Base-by-base conservation (phyloP, 345 rosid genomes). In the Eucalyptus pauciflora region DNA sequence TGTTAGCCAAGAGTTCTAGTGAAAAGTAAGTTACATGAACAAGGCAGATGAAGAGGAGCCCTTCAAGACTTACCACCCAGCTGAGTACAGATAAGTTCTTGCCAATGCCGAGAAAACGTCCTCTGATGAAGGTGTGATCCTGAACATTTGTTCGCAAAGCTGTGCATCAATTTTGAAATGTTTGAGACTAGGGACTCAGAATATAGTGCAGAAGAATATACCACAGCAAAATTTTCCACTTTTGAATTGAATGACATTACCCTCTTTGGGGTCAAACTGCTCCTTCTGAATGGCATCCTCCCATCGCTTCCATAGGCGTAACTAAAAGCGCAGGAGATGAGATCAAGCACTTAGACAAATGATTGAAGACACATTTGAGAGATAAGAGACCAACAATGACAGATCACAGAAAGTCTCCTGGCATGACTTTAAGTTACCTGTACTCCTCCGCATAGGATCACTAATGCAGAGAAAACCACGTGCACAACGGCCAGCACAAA, bases 261-360 rank as follows among this genome's bases (percentile, higher is more conserved):
- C 93, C 8, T 93, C 33, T 69, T 95, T 94, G 13, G 96, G 76
- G 89, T 95, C 94, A 89, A 31, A 87, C 52, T 89, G 89, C 52
- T 50, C 52, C 64, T 93, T 91, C 45, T 90, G 87, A 56, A 93
- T 93, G 11, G 91, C 87, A 88, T 94, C 95, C 91, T 97, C 99
- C 99, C 98, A 96, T 62, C 46, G 89, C 90, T 95, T 95, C 99
- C 99, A 97, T 79, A 94, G 96, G 46, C 93, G 94, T 62, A 96
- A 95, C 99, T 97, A 86, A 18, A 50, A 6, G 13, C 27, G 2
- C 46, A 71, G 8, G 20, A 71, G 25, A 18, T 24, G 25, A 71
- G 20, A 54, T 48, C 60, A 48, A 71, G 45, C 20, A 33, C 48
- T 50, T 15, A 31, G 86, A 29, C 52, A 46, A 85, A 16, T 13